Evolutionary conservation across 441 rosid genomes (phyloP).

Genomic region (Mallotus repandus): DNA sequence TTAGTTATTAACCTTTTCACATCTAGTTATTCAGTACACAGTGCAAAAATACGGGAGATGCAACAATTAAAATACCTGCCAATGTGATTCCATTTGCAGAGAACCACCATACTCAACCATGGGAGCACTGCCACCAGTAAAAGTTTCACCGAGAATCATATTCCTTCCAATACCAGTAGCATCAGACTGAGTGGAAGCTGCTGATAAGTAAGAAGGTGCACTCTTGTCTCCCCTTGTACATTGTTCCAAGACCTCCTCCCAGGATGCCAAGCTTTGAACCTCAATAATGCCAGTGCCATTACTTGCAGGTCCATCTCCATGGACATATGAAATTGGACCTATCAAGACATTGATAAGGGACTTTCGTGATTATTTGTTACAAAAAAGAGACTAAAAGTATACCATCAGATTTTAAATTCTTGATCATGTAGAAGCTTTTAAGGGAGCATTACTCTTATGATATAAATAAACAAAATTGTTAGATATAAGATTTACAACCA

Average conservation of each 20-base stretch:
- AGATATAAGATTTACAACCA: neutral
- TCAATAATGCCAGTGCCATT: slow-evolving; percentile 26
- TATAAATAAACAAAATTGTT: slow-evolving; percentile 1
- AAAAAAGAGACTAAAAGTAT: slow-evolving; percentile 12
- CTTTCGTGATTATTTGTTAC: slow-evolving; percentile 34
- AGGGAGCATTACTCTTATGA: neutral
- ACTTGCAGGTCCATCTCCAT: slow-evolving; percentile 37
- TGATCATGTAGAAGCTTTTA: slow-evolving; percentile 6
- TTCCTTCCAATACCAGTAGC: slow-evolving; percentile 36
- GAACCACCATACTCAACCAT: slow-evolving; percentile 43
- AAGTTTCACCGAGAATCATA: slow-evolving; percentile 33
- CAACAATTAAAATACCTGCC: slow-evolving; percentile 60
- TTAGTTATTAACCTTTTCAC: neutral
- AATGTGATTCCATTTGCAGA: slow-evolving; percentile 47
- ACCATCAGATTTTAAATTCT: slow-evolving; percentile 21
- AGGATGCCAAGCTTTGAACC: slow-evolving; percentile 56
- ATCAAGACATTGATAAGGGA: slow-evolving; percentile 39
- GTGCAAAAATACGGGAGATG: neutral
- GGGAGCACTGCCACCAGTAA: slow-evolving; percentile 31
- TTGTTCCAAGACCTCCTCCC: slow-evolving; percentile 64
- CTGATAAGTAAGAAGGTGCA: slow-evolving; percentile 36
- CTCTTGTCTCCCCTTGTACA: slow-evolving; percentile 37
- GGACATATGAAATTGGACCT: slow-evolving; percentile 35
- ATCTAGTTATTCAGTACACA: slow-evolving; percentile 2
- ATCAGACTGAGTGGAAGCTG: slow-evolving; percentile 36